Percentiles rank a stretch among this genome's conserved stretches.
These are phyloP conservation scores for Sugiyamaella japonica DNA, from an alignment of 1,139 yeast species.

Conservation along the genomic window DNA sequence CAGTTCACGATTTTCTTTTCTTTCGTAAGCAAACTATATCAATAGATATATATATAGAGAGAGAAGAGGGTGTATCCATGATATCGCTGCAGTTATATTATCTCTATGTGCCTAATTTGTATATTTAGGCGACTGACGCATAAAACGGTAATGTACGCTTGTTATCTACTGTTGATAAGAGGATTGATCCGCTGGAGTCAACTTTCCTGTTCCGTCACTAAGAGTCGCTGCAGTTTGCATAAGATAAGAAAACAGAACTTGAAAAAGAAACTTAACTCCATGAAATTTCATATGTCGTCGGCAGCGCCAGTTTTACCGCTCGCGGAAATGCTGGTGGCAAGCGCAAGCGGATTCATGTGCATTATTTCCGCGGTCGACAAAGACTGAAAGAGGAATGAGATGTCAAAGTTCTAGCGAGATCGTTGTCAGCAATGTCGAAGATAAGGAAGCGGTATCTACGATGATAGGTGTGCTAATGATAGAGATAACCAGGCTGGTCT, in stretches of 20 bases:
- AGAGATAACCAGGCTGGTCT: too few species aligned
- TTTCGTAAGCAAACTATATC: not conserved
- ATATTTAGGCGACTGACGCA: not conserved
- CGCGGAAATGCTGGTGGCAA: not conserved
- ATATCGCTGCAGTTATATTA: not conserved
- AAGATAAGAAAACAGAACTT: not conserved
- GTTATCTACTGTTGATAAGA: not conserved
- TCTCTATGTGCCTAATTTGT: not conserved
- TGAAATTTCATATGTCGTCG: not conserved
- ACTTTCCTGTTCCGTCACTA: not conserved
- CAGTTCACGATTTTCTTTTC: too few species aligned
- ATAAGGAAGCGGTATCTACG: too few species aligned
- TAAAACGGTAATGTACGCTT: not conserved
- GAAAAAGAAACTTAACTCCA: not conserved
- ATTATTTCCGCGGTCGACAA: not conserved
- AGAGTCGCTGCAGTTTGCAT: not conserved
- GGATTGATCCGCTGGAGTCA: not conserved
- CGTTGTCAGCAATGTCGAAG: not conserved
- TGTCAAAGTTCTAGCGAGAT: not conserved
- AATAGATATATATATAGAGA: too few species aligned
- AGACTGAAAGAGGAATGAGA: not conserved
- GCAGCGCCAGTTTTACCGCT: not conserved
- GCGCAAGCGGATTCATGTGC: not conserved
- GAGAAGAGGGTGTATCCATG: not conserved
- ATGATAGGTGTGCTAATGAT: too few species aligned